These are phyloP conservation scores for Cercospora sesami DNA, from an alignment of 2,329 filamentous ascomycete species.

Conservation along the genomic window DNA sequence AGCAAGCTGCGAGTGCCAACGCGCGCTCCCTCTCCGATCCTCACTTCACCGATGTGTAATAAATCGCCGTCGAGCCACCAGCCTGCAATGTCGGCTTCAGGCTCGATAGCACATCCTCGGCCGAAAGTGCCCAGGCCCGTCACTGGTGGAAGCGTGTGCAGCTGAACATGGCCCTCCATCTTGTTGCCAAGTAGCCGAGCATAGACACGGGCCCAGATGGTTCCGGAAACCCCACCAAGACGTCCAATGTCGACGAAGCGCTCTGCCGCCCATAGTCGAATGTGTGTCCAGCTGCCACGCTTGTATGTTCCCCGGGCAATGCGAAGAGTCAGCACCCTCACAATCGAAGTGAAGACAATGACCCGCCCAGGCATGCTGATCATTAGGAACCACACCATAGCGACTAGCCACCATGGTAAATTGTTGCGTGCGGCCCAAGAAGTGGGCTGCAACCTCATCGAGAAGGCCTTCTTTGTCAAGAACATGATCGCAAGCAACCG, in stretches of 20 bases:
- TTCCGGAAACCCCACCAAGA: constrained; percentile 5
- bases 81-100: constrained; percentile 11
- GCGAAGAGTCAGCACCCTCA: background rate
- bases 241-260: constrained; percentile 10
- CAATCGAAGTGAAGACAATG: background rate
- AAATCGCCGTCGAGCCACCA: constrained; percentile 17
- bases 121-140: constrained; percentile 12
- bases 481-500: constrained; percentile 12
- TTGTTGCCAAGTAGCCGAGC: constrained; percentile 12
- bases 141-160: constrained; percentile 12
- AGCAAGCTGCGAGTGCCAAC: constrained; percentile 11
- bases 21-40: background rate
- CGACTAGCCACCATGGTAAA: constrained; percentile 5
- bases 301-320: constrained; percentile 9
- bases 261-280: constrained; percentile 15
- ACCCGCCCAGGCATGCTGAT: constrained; percentile 10
- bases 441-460: background rate
- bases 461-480: constrained; percentile 11
- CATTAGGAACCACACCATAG: constrained; percentile 4
- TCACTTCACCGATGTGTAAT: constrained; percentile 12
- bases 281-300: constrained; percentile 9
- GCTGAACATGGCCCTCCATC: constrained; percentile 4
- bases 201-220: constrained; percentile 10
- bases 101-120: constrained; percentile 9
- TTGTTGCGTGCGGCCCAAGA: constrained; percentile 11